Evolutionary conservation across 2,329 filamentous ascomycete species (phyloP).

Genomic region (Diaporthe capsici): DNA sequence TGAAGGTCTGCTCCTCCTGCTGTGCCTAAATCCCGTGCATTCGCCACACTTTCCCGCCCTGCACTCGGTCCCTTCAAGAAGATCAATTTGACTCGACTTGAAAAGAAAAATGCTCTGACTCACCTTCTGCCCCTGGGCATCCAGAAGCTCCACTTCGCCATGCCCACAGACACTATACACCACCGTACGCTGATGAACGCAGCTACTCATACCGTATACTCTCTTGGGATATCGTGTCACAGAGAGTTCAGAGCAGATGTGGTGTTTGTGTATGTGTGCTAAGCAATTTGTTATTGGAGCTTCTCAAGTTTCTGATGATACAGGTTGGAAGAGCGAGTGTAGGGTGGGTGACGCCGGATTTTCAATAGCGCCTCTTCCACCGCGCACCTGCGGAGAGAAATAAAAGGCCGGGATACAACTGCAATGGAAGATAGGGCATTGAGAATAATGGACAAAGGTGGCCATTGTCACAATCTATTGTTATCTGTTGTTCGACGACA

Average conservation of each 20-base stretch:
- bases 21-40: not conserved
- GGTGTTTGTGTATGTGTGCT: not conserved
- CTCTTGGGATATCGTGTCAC: not conserved
- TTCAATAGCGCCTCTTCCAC: not conserved
- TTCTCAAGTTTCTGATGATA: not conserved
- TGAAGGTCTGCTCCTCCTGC: not conserved
- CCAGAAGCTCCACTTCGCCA: not conserved
- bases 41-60: not conserved
- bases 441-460: not conserved
- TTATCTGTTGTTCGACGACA: conserved; percentile 4
- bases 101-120: not conserved
- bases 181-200: not conserved
- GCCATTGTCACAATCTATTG: not conserved
- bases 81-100: not conserved
- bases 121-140: not conserved
- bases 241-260: not conserved
- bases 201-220: conserved; percentile 11
- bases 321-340: not conserved
- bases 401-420: not conserved
- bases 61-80: not conserved
- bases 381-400: not conserved
- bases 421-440: not conserved
- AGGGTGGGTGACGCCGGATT: not conserved
- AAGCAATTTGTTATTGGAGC: not conserved
- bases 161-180: conserved; percentile 23